Conservation (phyloP, 148 eudicot species). For the Cornus suecica region DNA sequence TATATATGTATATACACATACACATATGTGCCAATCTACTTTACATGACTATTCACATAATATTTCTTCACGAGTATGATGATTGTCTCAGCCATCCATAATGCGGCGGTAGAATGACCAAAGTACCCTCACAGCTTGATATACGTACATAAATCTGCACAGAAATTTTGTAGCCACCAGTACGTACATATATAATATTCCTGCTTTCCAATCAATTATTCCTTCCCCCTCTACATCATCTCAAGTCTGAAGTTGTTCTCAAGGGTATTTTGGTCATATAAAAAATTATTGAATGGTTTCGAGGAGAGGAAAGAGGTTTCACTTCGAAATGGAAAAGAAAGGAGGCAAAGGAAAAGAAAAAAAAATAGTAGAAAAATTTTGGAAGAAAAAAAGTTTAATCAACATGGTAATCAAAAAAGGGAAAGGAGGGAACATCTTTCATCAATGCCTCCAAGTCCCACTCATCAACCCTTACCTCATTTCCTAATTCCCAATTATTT, state of each 20-base stretch:
- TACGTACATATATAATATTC: no score
- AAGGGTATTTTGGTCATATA: background rate
- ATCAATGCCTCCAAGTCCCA: slow-evolving; percentile 86
- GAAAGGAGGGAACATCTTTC: slow-evolving; percentile 62
- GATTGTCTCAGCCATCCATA: background rate
- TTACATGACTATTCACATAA: slow-evolving; percentile 30
- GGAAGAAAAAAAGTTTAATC: slow-evolving; percentile 14
- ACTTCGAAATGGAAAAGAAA: background rate
- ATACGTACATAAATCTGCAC: no score
- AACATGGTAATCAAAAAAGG: slow-evolving; percentile 58
- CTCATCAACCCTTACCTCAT: slow-evolving; percentile 58
- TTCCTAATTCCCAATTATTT: slow-evolving; percentile 47
- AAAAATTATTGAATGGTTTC: background rate
- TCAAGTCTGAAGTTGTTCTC: background rate
- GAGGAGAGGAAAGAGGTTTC: background rate
- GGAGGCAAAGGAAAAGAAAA: background rate
- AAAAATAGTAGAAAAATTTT: no score
- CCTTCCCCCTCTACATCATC: no score
- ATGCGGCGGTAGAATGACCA: background rate
- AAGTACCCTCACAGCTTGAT: background rate
- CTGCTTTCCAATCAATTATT: no score
- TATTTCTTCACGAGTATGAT: slow-evolving; percentile 15
- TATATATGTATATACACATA: no score
- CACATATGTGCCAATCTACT: slow-evolving; percentile 15
- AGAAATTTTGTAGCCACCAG: background rate